These are phyloP conservation scores for Boletus bicolor DNA, from an alignment of 768 basidiomycete genomes.

Conservation along the genomic window DNA sequence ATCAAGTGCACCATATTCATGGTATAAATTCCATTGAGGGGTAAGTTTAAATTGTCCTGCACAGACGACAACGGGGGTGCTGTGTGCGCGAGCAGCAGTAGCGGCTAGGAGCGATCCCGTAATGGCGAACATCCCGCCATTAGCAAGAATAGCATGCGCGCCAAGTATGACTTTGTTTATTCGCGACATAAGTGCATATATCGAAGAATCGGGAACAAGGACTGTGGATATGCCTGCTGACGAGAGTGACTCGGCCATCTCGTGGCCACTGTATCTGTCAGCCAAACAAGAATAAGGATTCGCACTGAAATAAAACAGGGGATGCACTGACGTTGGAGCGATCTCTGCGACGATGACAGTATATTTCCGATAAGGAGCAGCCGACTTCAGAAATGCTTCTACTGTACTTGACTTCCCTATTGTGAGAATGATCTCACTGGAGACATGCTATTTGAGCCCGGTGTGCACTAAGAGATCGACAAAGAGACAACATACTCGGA, in stretches of 20 bases:
- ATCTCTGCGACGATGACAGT: slow-evolving; percentile 97
- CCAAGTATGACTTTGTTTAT: slow-evolving; percentile 96
- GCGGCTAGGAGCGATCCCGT: slow-evolving; percentile 83
- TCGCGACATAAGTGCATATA: slow-evolving; percentile 94
- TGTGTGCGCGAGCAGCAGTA: slow-evolving; percentile 83
- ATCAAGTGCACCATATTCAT: slow-evolving; percentile 81
- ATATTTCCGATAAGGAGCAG: slow-evolving; percentile 85
- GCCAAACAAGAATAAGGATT: slow-evolving; percentile 1
- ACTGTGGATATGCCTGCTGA: slow-evolving; percentile 85
- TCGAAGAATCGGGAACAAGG: slow-evolving; percentile 93
- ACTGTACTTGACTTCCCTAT: slow-evolving; percentile 94
- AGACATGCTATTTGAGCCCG: not conserved
- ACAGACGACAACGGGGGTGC: slow-evolving; percentile 89
- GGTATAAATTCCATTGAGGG: slow-evolving; percentile 85
- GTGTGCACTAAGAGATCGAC: not conserved
- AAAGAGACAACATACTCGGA: slow-evolving; percentile 70
- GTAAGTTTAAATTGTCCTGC: slow-evolving; percentile 97
- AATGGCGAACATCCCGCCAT: slow-evolving; percentile 92
- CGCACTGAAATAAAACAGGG: not conserved
- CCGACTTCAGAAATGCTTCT: slow-evolving; percentile 89
- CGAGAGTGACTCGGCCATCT: slow-evolving; percentile 80
- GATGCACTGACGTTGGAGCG: slow-evolving; percentile 73
- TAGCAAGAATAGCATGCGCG: slow-evolving; percentile 93
- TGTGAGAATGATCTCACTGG: slow-evolving; percentile 90
- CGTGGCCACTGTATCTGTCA: slow-evolving; percentile 75